Evolutionary conservation across 1,284 basidiomycete genomes (phyloP), one percentile per base, ranked within the genome.

Genomic region (Boletellus sp.): DNA sequence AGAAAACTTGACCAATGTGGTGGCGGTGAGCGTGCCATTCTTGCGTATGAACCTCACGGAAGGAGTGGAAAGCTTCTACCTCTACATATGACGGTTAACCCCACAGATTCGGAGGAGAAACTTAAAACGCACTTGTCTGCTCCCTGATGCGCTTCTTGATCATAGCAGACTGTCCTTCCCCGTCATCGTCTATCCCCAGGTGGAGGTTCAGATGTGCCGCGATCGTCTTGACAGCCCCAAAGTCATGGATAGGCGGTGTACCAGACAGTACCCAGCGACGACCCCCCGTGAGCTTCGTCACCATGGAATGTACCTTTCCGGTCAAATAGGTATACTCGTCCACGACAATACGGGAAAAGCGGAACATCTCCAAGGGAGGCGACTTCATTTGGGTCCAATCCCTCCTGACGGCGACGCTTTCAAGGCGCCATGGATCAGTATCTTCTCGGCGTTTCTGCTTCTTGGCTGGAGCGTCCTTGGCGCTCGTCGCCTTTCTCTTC

Each of bases 241-340:
- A 97, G 70, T 95, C 91, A 55, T 91, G 87, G 45, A 93, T 88
- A 0, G 94, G 94, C 2, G 94, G 95, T 18, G 94, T 97, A 35
- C 95, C 94, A 0, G 94, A 97, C n/a, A 97, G 78, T 4, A 97
- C 91, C 94, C 94, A 97, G 50, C 86, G 87, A 55, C 90, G 81
- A 52, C 88, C 85, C 0, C 91, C 87, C 22, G 85, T 81, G 22
- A 96, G 70, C 37, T 80, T 82, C 4, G 91, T 91, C 28, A 96
- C 79, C 60, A 94, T 80, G 1, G 90, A 78, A 50, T 91, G 85
- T 8, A 85, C 78, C 60, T 89, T 85, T 49, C 89, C 91, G 35
- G 89, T 85, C 15, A 96, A 78, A 66, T 97, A 97, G 1, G 94
- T 96, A 69, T 96, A 97, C 68, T 97, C 94, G 71, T 97, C 95